Base-by-base conservation (phyloP, 1,284 basidiomycete species). In the Heliocybe sulcata region DNA sequence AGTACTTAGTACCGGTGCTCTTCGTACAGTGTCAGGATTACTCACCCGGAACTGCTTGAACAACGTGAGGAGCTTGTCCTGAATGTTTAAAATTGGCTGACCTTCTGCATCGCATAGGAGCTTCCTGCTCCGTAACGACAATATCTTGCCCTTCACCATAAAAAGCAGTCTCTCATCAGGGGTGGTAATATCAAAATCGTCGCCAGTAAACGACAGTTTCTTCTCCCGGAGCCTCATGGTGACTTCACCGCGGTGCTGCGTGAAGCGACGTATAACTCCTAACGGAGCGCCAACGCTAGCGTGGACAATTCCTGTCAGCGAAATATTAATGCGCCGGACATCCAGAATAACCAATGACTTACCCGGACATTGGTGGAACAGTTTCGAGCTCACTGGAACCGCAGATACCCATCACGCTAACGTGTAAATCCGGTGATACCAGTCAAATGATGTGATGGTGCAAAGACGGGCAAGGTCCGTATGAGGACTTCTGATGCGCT, bases 221-320 rank as follows among this genome's bases (percentile, higher is more conserved):
- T 52, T 52, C 29, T 52, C 51, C 26, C 51, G 51, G 16, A 52
- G 20, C 51, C 33, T 52, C 29, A 52, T 8, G 6, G 51, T 29
- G 51, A 52, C 3, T 26, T 52, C 51, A n/a, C 12, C 9, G 26
- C 12, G 51, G 33, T 52, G 51, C 29, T 35, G 51, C 3, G 29
- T 33, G 22, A 25, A 52, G 29, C 3, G 4, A 8, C 10, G 26
- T 11, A 52, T 31, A 4, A 52, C 51, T 33, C 51, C 51, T 12
- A 52, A 42, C 16, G 38, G 38, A 16, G 16, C 16, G 12, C 38
- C 38, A 16, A 42, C n/a, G 38, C 38, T n/a, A 25, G 48, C 8
- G 25, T n/a, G 25, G 6, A 29, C 25, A 25, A n/a, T n/a, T n/a
- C n/a, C n/a, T n/a, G n/a, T n/a, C n/a, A n/a, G n/a, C n/a, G n/a